These are phyloP conservation scores for Nigrograna mackinnonii DNA, from an alignment of 2,329 filamentous ascomycete species.

Conservation along the genomic window DNA sequence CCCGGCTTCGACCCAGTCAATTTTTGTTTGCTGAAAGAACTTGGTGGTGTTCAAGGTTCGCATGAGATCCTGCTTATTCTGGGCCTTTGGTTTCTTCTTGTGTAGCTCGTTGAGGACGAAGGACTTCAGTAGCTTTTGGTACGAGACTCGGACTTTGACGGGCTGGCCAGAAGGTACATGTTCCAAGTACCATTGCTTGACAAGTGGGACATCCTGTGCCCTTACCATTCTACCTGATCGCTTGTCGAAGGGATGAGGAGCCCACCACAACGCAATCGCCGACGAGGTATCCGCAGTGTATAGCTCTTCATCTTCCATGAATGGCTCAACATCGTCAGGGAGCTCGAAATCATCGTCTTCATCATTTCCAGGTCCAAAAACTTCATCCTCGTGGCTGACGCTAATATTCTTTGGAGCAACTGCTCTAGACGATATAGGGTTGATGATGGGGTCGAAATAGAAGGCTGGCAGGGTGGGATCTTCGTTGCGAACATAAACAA, in stretches of 20 bases:
- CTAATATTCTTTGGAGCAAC: constrained; percentile 95
- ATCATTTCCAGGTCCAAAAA: constrained; percentile 81
- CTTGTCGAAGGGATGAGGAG: constrained; percentile 92
- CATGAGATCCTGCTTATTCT: constrained; percentile 91
- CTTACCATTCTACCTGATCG: constrained; percentile 95
- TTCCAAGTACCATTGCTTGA: constrained; percentile 98
- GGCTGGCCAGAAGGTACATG: constrained; percentile 90
- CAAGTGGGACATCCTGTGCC: constrained; percentile 92
- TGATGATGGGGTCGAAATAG: constrained; percentile 97
- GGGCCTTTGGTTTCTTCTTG: constrained; percentile 91
- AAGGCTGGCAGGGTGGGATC: constrained; percentile 91
- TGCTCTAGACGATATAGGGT: constrained; percentile 93
- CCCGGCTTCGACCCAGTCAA: constrained; percentile 99
- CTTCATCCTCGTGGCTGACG: constrained; percentile 87
- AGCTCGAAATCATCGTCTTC: constrained; percentile 87
- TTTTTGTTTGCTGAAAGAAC: constrained; percentile 99
- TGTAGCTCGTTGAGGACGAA: constrained; percentile 96
- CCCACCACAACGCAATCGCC: constrained; percentile 97
- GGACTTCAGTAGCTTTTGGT: constrained; percentile 95
- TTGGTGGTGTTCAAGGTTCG: constrained; percentile 92
- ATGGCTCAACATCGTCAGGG: constrained; percentile 79
- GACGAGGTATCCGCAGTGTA: constrained; percentile 88
- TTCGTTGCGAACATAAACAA: constrained; percentile 86
- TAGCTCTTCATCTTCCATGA: constrained; percentile 85
- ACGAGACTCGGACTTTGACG: constrained; percentile 96